Evolutionary conservation across 306 rosid genomes (phyloP), one percentile per base, ranked within the genome.

Genomic region (Acacia acuminata): DNA sequence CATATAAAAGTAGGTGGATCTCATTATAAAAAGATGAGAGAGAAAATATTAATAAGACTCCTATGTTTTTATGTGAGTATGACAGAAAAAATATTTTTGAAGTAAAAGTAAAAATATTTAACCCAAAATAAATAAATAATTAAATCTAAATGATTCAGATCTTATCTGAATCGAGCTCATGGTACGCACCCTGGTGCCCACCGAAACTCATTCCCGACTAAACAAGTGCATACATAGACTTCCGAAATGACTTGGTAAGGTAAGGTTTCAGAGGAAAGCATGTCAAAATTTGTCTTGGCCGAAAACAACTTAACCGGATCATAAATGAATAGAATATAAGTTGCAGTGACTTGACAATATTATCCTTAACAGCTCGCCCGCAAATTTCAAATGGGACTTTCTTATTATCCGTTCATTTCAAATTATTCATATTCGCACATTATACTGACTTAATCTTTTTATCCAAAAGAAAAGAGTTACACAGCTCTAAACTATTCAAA

Each of bases 391-490:
- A 53, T 0, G 16, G 55, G 30, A 24, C 16, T 67, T 50, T 68
- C 77, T 30, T 70, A 50, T 55, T 75, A 44, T 79, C 70, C 44
- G 16, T 27, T 71, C 75, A 55, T 78, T 71, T 9, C 63, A 86
- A 79, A 82, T 71, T 71, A 75, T 53, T 73, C 67, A 83, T 73
- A 76, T 71, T 47, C 66, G 80, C 58, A 76, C 71, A 61, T 77
- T 65, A 45, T 80, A 60, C 76, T 63, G 14, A 65, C 69, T 42
- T 75, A 10, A 5, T 44, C 81, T 79, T 24, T 71, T 71, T 25
- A 47, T 72, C 60, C 42, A 14, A 45, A 72, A 13, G 76, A 45
- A 20, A 43, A 47, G 20, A 24, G 60, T 25, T 27, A 47, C 70
- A 60, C 73, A 75, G 51, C 63, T 78, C 53, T 75, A 51, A 6